phyloP scores from a whole-genome alignment of 2,329 filamentous ascomycete species.

The Trichoderma sp. region DNA sequence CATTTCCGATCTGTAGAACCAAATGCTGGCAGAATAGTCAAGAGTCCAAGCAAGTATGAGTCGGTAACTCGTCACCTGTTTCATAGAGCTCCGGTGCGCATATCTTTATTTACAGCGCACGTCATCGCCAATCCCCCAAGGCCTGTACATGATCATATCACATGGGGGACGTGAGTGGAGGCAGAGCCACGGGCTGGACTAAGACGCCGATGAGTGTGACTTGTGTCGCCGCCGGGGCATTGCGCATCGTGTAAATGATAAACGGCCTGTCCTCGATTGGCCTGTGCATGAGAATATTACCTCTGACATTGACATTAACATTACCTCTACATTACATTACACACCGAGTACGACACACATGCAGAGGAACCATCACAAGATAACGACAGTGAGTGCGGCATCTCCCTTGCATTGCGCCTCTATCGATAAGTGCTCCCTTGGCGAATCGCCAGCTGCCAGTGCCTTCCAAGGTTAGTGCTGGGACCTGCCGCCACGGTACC shows the following conservation, averaged over 20 bases:
- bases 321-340: not conserved
- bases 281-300: not conserved
- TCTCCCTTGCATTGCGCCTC: not conserved
- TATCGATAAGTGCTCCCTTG: slow-evolving; percentile 16
- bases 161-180: slow-evolving; percentile 8
- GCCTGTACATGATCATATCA: slow-evolving; percentile 13
- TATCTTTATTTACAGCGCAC: not conserved
- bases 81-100: not conserved
- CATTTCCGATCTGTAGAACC: not conserved
- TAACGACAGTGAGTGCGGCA: not conserved
- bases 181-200: not conserved
- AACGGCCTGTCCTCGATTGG: not conserved
- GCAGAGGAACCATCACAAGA: not conserved
- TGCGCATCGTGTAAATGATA: not conserved
- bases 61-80: not conserved
- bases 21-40: not conserved
- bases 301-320: not conserved
- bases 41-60: not conserved
- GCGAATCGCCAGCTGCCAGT: not conserved
- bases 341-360: not conserved
- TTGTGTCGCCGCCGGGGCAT: not conserved
- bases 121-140: not conserved
- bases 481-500: not conserved
- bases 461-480: not conserved
- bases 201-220: slow-evolving; percentile 11